These are phyloP conservation scores for Arachis stenosperma DNA, from an alignment of 306 rosid genomes.

Conservation along the genomic window DNA sequence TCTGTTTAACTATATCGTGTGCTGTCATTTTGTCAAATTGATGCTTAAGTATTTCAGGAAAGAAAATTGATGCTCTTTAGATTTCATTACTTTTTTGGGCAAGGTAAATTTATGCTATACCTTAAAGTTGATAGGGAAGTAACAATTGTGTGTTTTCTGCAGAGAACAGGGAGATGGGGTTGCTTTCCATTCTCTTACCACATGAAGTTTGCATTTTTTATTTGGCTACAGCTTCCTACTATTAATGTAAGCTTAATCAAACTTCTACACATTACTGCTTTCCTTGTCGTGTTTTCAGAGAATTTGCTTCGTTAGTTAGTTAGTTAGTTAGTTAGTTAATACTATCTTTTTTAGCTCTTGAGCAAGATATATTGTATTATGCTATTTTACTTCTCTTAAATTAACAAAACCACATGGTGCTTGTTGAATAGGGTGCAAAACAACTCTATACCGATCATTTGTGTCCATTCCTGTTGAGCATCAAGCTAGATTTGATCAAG, in stretches of 20 bases:
- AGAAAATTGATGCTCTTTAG: background rate
- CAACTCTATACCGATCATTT: constrained; percentile 29
- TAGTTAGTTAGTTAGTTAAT: too few species aligned
- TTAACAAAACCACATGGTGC: background rate
- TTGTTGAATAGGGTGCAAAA: too few species aligned
- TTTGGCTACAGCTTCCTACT: constrained; percentile 71
- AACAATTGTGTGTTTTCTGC: constrained; percentile 12
- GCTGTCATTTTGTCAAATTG: background rate
- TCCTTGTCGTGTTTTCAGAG: constrained; percentile 8
- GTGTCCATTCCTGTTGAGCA: constrained; percentile 61
- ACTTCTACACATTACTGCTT: background rate
- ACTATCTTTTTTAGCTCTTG: background rate
- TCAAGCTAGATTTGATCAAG: constrained; percentile 56
- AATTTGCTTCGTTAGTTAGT: constrained; percentile 1
- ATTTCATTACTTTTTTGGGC: background rate
- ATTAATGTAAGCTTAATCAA: constrained; percentile 49
- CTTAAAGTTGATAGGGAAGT: constrained; percentile 33
- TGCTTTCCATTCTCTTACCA: constrained; percentile 47
- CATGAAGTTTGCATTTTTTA: constrained; percentile 42
- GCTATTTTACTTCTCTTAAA: constrained; percentile 12
- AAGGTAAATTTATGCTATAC: constrained; percentile 16
- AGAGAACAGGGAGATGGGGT: constrained; percentile 72
- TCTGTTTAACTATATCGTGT: background rate
- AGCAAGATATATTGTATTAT: background rate
- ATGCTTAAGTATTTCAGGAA: constrained; percentile 5